Evolutionary conservation across 768 basidiomycete species (phyloP), one percentile per base, ranked within the genome.

Genomic region (Chalciporus piperatus): DNA sequence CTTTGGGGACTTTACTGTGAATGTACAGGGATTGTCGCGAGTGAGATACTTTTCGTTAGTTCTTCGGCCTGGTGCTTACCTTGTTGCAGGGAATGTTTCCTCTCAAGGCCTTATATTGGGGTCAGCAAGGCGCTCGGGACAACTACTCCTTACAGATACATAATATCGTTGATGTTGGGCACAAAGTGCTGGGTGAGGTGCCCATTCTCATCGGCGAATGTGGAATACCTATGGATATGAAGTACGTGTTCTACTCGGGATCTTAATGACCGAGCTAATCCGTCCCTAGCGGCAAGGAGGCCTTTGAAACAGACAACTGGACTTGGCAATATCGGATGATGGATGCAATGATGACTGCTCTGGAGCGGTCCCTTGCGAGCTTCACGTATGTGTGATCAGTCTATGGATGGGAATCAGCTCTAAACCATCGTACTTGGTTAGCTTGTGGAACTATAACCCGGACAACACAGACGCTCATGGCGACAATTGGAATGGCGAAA

Each of bases 181-280:
- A 89, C 59, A 68, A 77, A 28, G 74, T 81, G 4, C 76, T 97
- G 0, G 92, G 91, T 22, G 90, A 94, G 61, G 79, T 70, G 16
- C 96, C 96, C 11, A 81, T 92, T 37, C 69, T 98, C 12, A 80
- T 99, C 52, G 95, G 95, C 17, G 96, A 99, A 68, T 91, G 88
- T 56, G 96, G 96, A 27, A 77, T 98, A 19, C 96, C 96, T 1
- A 96, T 98, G 87, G 97, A 99, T 60, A 83, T 97, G 79, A 98
- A 99, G 93, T 94, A 60, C 39, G 87, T 73, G 3, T 16, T 27
- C 33, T 39, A 46, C 27, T 35, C 20, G 14, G 45, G 16, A 41
- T 30, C 28, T 30, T 38, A 16, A 1, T 22, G 12, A 40, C 16
- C 30, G 6, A 33, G 0, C 48, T 58, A 22, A 47, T 20, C 22